Evolutionary conservation across 306 rosid species (phyloP).

Genomic region (Corylus americana): DNA sequence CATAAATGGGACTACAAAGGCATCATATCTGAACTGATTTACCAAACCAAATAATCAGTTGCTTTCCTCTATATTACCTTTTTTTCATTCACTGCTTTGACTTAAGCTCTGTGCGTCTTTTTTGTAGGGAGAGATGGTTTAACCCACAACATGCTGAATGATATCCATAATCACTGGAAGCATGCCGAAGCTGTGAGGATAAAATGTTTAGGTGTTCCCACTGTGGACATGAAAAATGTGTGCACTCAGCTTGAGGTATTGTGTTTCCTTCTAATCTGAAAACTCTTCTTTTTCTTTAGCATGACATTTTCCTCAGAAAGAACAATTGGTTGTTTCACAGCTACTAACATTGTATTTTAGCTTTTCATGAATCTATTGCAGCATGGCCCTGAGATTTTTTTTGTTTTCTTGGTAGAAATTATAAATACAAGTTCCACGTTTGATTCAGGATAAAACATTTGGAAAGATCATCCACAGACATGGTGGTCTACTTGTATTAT

Average conservation of each 20-base stretch:
- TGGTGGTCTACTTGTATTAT: slow-evolving; percentile 76
- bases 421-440: slow-evolving; percentile 23
- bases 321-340: not conserved
- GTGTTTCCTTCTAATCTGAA: slow-evolving; percentile 5
- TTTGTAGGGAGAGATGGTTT: slow-evolving; percentile 89
- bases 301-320: not conserved
- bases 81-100: slow-evolving; percentile 15
- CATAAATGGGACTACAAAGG: not conserved
- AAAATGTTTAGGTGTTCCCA: slow-evolving; percentile 89
- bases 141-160: slow-evolving; percentile 91
- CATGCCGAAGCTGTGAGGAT: slow-evolving; percentile 78
- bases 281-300: slow-evolving; percentile 7
- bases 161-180: slow-evolving; percentile 83
- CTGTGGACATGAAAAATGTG: slow-evolving; percentile 90
- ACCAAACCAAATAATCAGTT: slow-evolving; percentile 15
- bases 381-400: not conserved
- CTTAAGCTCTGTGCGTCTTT: slow-evolving; percentile 2
- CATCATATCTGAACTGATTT: not conserved
- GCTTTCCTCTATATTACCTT: not conserved
- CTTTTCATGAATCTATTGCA: not conserved
- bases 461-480: slow-evolving; percentile 81
- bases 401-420: slow-evolving; percentile 15
- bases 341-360: not conserved
- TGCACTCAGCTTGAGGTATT: slow-evolving; percentile 80
- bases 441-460: slow-evolving; percentile 79